Conservation (phyloP, 2,329 filamentous ascomycete genomes). For the Xylaria sp. region DNA sequence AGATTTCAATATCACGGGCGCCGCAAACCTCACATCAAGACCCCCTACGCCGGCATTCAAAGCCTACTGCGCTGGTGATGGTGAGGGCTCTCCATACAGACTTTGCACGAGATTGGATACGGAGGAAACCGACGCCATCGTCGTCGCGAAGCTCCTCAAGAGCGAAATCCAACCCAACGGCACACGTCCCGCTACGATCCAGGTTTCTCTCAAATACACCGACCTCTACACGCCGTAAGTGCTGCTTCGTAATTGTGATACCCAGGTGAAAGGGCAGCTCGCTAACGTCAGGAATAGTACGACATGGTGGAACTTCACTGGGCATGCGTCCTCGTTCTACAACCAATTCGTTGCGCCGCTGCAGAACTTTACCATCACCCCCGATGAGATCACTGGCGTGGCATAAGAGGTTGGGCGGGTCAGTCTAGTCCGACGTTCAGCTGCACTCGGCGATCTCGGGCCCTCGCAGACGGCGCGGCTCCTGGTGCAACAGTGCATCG, state of each 20-base stretch:
- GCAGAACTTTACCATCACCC: slow-evolving; percentile 48
- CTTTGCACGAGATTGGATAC: slow-evolving; percentile 43
- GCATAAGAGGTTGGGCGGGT: slow-evolving; percentile 36
- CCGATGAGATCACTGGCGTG: slow-evolving; percentile 45
- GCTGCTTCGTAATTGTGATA: slow-evolving; percentile 19
- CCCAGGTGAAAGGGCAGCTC: slow-evolving; percentile 11
- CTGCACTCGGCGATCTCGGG: slow-evolving; percentile 20
- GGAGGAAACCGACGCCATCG: slow-evolving; percentile 39
- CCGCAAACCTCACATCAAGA: slow-evolving; percentile 41
- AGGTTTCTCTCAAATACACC: slow-evolving; percentile 48
- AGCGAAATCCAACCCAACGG: slow-evolving; percentile 36
- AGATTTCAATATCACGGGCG: slow-evolving; percentile 50
- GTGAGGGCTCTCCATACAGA: slow-evolving; percentile 45
- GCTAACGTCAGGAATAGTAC: slow-evolving; percentile 39
- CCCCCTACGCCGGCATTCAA: slow-evolving; percentile 47
- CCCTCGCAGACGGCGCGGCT: slow-evolving; percentile 32
- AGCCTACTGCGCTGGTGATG: slow-evolving; percentile 47
- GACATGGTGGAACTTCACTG: slow-evolving; percentile 51
- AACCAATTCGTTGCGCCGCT: slow-evolving; percentile 43
- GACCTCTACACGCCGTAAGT: slow-evolving; percentile 45
- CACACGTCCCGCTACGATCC: slow-evolving; percentile 43
- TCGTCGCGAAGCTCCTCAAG: slow-evolving; percentile 48
- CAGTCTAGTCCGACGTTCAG: slow-evolving; percentile 20
- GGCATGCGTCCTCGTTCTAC: slow-evolving; percentile 45
- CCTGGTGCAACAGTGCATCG: slow-evolving; percentile 26